phyloP scores from a whole-genome alignment of 805 yeast genomes.

The Allodekkera sacchari region DNA sequence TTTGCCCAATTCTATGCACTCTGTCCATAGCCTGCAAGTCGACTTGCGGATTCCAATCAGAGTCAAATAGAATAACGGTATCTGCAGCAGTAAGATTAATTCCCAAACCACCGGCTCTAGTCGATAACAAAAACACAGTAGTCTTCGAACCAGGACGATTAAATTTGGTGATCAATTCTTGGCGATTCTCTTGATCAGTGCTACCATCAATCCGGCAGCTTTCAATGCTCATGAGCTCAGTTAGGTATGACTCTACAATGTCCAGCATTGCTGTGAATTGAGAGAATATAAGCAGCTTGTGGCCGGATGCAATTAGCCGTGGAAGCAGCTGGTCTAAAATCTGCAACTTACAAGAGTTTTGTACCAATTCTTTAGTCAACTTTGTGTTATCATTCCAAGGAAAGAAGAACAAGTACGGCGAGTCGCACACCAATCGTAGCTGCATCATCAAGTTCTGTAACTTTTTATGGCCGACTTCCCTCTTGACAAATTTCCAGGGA shows the following conservation, averaged over 20 bases:
- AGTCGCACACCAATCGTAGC: slow-evolving; percentile 72
- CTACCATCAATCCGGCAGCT: slow-evolving; percentile 72
- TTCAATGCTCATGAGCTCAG: slow-evolving; percentile 32
- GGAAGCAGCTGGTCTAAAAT: slow-evolving; percentile 57
- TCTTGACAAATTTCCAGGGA: slow-evolving; percentile 25
- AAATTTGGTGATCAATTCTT: slow-evolving; percentile 52
- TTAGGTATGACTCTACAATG: slow-evolving; percentile 66
- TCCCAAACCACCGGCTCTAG: slow-evolving; percentile 94
- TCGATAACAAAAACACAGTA: slow-evolving; percentile 66
- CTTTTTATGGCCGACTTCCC: slow-evolving; percentile 40
- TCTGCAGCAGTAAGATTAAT: slow-evolving; percentile 82
- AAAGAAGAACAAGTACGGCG: slow-evolving; percentile 76
- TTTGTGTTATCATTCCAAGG: slow-evolving; percentile 55
- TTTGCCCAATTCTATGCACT: slow-evolving; percentile 90
- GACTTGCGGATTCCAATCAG: slow-evolving; percentile 97
- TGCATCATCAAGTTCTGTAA: slow-evolving; percentile 75
- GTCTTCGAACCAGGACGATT: slow-evolving; percentile 23
- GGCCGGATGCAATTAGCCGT: slow-evolving; percentile 28
- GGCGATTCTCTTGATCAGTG: slow-evolving; percentile 56
- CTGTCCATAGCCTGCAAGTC: slow-evolving; percentile 96
- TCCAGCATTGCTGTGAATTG: slow-evolving; percentile 91
- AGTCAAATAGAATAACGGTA: slow-evolving; percentile 81
- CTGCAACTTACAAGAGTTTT: slow-evolving; percentile 65
- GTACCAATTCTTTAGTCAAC: slow-evolving; percentile 26
- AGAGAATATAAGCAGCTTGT: slow-evolving; percentile 68